These are phyloP conservation scores for Elsinoe batatas DNA, from an alignment of 2,329 filamentous ascomycete species.

Conservation along the genomic window DNA sequence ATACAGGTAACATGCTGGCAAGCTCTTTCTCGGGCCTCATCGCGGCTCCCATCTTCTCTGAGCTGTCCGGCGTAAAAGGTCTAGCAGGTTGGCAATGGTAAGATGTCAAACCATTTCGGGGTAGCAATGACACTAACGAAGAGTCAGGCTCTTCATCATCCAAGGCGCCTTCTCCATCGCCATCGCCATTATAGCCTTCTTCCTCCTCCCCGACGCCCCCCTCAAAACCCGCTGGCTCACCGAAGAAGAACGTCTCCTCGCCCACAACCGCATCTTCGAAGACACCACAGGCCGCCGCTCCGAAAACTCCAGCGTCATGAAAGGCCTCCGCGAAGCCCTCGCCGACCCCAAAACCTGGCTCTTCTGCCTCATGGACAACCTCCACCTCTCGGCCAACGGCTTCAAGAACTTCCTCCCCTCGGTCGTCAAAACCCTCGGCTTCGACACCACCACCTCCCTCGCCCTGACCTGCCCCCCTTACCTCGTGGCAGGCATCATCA, in stretches of 20 bases:
- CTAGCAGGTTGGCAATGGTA: constrained; percentile 26
- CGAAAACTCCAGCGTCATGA: constrained; percentile 25
- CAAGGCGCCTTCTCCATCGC: constrained; percentile 30
- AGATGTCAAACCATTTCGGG: too few relatives aligned
- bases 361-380: constrained; percentile 28
- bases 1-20: constrained; percentile 41
- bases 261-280: constrained; percentile 25
- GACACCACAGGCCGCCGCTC: constrained; percentile 26
- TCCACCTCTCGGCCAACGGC: constrained; percentile 26
- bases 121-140: constrained; percentile 20
- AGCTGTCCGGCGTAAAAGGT: constrained; percentile 26
- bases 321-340: constrained; percentile 25
- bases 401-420: constrained; percentile 28
- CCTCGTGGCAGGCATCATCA: constrained; percentile 26
- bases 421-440: constrained; percentile 27
- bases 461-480: constrained; percentile 29
- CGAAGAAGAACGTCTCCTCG: constrained; percentile 25
- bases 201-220: constrained; percentile 32
- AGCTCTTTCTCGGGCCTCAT: constrained; percentile 47
- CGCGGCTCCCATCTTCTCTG: constrained; percentile 41
- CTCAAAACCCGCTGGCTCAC: constrained; percentile 24
- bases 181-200: constrained; percentile 26
- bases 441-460: constrained; percentile 24
- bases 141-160: constrained; percentile 28
- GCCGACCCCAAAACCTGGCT: constrained; percentile 28